Base-by-base conservation (phyloP, 805 yeast genomes). In the Candida namnaoensis region DNA sequence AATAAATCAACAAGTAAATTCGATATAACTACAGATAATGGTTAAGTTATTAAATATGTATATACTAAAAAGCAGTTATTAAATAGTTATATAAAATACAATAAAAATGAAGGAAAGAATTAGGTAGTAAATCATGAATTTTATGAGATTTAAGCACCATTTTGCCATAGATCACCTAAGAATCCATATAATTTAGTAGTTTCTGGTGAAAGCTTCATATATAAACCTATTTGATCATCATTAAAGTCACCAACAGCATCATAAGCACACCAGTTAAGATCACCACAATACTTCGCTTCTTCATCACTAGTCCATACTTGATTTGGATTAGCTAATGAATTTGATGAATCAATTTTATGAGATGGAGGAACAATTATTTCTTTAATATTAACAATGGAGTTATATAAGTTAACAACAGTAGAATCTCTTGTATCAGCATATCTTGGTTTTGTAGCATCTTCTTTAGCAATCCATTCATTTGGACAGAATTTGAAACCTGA, bases 401-500 rank as follows among this genome's bases (percentile, higher is more conserved):
- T 37, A 50, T 47, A 44, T 63, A 70, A 37, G 55, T 52, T 14
- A 54, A 43, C 39, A 50, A 53, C 47, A 69, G 50, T 19, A 3
- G 19, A 19, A 19, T 51, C 50, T 7, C 50, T 54, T 13, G 51
- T 44, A 13, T 52, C 52, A 30, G 58, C 44, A 19, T 49, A 51
- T 32, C 55, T 54, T 35, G 68, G 70, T 27, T 61, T 53, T n/a
- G 59, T 57, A 37, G 48, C 65, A 44, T 75, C 71, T 13, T 48
- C 45, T 14, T 44, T 49, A 1, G 68, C 71, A 27, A 62, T 53
- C 7, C 50, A 43, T 3, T 46, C 40, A 32, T 70, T 62, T 48
- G 76, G 75, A 58, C 88, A 82, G 39, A 68, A 74, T 38, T 69
- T 65, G 55, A 80, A 70, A 0, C 91, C 91, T 14, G 87, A 82